Evolutionary conservation across 2,329 filamentous ascomycete species (phyloP).

Genomic region (Alternaria alternata): DNA sequence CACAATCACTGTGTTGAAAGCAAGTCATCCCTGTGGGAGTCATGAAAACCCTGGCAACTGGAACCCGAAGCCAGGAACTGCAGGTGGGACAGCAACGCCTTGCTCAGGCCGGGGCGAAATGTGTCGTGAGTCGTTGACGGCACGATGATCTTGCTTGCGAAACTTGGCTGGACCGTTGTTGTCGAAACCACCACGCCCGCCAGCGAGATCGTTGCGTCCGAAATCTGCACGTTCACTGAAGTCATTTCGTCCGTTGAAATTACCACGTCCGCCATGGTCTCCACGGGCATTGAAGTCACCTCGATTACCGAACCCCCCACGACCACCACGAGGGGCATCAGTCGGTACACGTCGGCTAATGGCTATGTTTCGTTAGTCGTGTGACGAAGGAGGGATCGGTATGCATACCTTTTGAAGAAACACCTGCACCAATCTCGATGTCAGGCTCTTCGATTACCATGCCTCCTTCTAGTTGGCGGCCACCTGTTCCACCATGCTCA

Average conservation of each 20-base stretch:
- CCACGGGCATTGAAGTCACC: conserved; percentile 14
- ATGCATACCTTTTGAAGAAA: conserved; percentile 81
- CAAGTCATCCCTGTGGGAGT: not conserved
- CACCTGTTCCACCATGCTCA: conserved; percentile 91
- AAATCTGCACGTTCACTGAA: conserved; percentile 11
- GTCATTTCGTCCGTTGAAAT: conserved; percentile 23
- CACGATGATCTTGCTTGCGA: conserved; percentile 40
- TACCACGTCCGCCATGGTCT: conserved; percentile 25
- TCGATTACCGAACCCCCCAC: conserved; percentile 15
- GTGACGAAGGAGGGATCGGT: not conserved
- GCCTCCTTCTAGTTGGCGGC: conserved; percentile 78
- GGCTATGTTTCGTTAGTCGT: conserved; percentile 33
- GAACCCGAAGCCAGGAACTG: conserved; percentile 65
- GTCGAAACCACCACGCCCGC: conserved; percentile 23
- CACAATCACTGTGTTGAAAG: not conserved
- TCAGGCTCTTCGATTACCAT: conserved; percentile 96
- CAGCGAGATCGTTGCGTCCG: conserved; percentile 16
- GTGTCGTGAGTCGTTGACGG: conserved; percentile 42
- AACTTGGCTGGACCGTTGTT: conserved; percentile 29
- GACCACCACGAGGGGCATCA: conserved; percentile 38
- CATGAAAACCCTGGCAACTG: conserved; percentile 49
- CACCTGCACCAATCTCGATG: conserved; percentile 96
- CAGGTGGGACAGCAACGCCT: conserved; percentile 61
- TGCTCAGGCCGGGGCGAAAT: conserved; percentile 45
- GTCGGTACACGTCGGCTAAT: conserved; percentile 49